A percentile compares a stretch with the other conserved stretches of the same genome.
phyloP scores from a whole-genome alignment of 2,329 filamentous ascomycete species.

The Didymella keratinophila region DNA sequence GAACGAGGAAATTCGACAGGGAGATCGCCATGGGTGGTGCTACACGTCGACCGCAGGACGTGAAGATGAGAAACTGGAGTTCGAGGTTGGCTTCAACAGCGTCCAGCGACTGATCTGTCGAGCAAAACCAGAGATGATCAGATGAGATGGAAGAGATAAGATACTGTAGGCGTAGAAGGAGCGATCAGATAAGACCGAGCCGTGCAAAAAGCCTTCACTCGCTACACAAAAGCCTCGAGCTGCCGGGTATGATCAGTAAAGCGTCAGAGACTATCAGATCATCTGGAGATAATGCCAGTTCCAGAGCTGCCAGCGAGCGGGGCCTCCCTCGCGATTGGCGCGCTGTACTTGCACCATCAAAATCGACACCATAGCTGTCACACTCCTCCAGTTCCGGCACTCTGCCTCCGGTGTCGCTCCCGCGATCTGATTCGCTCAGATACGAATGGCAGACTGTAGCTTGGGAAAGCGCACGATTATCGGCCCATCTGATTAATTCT shows the following conservation, averaged over 20 bases:
- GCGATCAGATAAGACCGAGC: conserved; percentile 36
- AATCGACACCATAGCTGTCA: conserved; percentile 8
- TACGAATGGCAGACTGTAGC: conserved; percentile 11
- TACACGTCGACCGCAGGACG: not conserved
- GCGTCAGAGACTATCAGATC: conserved; percentile 35
- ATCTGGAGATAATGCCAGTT: conserved; percentile 19
- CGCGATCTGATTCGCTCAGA: conserved; percentile 11
- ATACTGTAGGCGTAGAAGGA: conserved; percentile 22
- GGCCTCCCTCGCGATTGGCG: conserved; percentile 15
- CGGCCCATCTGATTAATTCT: conserved; percentile 44
- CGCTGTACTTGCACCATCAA: not conserved
- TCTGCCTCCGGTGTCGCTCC: not conserved
- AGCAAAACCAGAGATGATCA: conserved; percentile 24
- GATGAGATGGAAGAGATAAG: conserved; percentile 42
- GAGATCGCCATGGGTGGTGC: conserved; percentile 53
- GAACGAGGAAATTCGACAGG: conserved; percentile 53
- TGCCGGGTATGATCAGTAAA: conserved; percentile 2
- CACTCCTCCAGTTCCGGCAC: not conserved
- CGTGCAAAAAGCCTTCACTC: conserved; percentile 5
- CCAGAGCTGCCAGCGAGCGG: conserved; percentile 20
- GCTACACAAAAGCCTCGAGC: conserved; percentile 16
- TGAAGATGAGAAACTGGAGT: not conserved
- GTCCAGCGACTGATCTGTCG: conserved; percentile 7
- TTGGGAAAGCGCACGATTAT: conserved; percentile 26
- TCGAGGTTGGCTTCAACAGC: not conserved